Base-by-base conservation (phyloP, 345 rosid genomes). In the Eucalyptus marginata region DNA sequence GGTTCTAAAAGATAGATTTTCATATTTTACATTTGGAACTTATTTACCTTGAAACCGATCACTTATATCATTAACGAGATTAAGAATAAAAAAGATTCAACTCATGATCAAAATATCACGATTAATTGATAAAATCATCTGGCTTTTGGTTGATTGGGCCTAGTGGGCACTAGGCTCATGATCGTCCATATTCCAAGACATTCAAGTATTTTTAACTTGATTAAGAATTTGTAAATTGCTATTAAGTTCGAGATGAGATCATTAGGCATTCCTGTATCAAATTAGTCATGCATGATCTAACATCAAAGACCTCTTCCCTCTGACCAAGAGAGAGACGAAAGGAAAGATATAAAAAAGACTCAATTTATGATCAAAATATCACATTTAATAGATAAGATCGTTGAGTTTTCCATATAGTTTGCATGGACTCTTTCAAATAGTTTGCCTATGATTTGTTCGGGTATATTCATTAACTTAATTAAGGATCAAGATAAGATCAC, bases 191-290 rank as follows among this genome's bases (percentile, higher is more conserved):
- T 36, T 66, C 40, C 1, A 27, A 27, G 29, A 12, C 66, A 27
- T 31, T 66, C 43, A 5, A 66, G 3, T 31, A 16, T 16, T 17
- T 36, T 31, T 31, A 15, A 31, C 43, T 8, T 0, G 4, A 66
- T 66, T 16, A 16, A 15, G 22, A 16, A 31, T 31, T 31, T 2
- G 3, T 10, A 8, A 8, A 68, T 68, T 16, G 2, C 24, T 33
- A 68, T 68, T 68, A 68, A 68, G 44, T 8, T 33, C 1, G 4
- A 68, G 44, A 33, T 16, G 0, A 68, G 43, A 33, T 33, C 80
- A 17, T 29, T 0, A 0, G 8, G 16, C 33, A 62, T 62, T 3
- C 31, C 0, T 4, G 0, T 27, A 29, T 62, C 3, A 16, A 29
- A 62, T 62, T 62, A 27, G 27, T 13, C 33, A 62, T 13, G 33